A percentile compares a stretch with the other conserved stretches of the same genome.
Evolutionary conservation across 805 yeast species (phyloP).

Genomic region (Saccharomycopsis malanga): DNA sequence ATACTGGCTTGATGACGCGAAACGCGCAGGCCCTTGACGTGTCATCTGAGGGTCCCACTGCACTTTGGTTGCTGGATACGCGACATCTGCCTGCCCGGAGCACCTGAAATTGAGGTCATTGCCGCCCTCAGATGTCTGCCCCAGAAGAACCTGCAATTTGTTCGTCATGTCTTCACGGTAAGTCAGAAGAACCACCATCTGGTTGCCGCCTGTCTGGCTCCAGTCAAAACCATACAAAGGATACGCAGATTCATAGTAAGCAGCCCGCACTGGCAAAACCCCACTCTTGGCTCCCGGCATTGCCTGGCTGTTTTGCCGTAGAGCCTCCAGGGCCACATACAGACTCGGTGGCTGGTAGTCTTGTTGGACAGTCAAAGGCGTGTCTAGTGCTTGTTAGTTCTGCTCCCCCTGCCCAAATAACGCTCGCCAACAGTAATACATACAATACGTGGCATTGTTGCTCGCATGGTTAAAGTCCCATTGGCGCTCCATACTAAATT

Average conservation of each 20-base stretch:
- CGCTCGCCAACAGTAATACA: no score
- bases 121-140: background rate
- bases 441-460: no score
- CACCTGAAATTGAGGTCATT: background rate
- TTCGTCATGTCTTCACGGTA: conserved; percentile 17
- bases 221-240: conserved; percentile 19
- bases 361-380: no score
- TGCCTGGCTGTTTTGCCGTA: no score
- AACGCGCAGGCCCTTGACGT: conserved; percentile 30
- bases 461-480: no score
- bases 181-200: conserved; percentile 11
- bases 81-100: conserved; percentile 29
- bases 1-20: conserved; percentile 69
- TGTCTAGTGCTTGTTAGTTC: no score
- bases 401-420: no score
- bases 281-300: no score
- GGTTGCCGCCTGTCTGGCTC: conserved; percentile 1
- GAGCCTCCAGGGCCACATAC: no score
- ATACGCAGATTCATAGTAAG: conserved; percentile 12
- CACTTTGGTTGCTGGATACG: conserved; percentile 63
- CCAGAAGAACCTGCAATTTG: conserved; percentile 5
- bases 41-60: conserved; percentile 60
- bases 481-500: no score
- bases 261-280: background rate
- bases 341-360: no score